A percentile compares a stretch with the other conserved stretches of the same genome.
phyloP scores from a whole-genome alignment of 139 green algal genomes.

The Ulvella scutata region DNA sequence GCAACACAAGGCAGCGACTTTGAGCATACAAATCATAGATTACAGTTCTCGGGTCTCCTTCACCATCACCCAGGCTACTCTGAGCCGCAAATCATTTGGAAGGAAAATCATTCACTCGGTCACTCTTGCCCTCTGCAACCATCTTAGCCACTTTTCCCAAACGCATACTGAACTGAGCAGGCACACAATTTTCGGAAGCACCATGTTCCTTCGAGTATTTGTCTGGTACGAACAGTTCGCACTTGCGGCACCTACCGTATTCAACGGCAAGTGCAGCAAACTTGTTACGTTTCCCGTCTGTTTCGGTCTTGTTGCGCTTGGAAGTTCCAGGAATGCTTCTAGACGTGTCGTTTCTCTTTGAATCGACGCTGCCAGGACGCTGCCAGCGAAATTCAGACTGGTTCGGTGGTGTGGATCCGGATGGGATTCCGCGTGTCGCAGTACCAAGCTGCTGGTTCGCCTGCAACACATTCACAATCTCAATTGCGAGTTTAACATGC shows the following conservation, averaged over 20 bases:
- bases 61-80: too few species aligned
- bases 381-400: background rate
- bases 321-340: background rate
- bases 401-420: too few species aligned
- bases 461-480: background rate
- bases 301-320: background rate
- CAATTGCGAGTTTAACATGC: background rate
- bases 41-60: too few species aligned
- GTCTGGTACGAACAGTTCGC: too few species aligned
- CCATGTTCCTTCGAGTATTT: background rate
- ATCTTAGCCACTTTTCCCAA: background rate
- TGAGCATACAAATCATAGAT: background rate
- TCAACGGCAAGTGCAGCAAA: too few species aligned
- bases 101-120: background rate
- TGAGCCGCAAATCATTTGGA: background rate
- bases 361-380: too few species aligned
- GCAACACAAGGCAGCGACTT: background rate
- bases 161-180: background rate
- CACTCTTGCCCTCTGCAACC: background rate
- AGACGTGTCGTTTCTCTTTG: background rate
- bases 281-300: background rate
- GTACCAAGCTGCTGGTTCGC: background rate
- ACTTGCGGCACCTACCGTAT: too few species aligned
- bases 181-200: background rate
- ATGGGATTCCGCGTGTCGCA: too few species aligned